Percentiles rank a stretch among this genome's conserved stretches.
Evolutionary conservation across 2,329 filamentous ascomycete genomes (phyloP).

Genomic region (Sporothrix luriei): DNA sequence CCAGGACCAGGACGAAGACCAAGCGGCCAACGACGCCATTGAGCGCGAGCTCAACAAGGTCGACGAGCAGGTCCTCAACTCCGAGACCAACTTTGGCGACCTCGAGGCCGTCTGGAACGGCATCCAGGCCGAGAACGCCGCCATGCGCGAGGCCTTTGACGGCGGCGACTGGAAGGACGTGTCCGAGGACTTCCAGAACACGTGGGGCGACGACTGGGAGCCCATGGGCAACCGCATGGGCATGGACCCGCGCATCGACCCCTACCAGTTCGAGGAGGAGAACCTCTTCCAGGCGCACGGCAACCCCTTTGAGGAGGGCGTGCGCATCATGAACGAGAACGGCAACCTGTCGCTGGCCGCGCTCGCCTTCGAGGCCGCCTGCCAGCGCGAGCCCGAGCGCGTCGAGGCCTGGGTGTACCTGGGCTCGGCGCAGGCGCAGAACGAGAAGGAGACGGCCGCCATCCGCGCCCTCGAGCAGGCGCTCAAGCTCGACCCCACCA

Average conservation of each 20-base stretch:
- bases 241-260: constrained; percentile 75
- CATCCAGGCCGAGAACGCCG: constrained; percentile 74
- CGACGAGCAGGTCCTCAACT: constrained; percentile 66
- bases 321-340: constrained; percentile 89
- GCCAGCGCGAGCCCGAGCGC: constrained; percentile 84
- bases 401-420: constrained; percentile 92
- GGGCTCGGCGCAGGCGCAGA: constrained; percentile 91
- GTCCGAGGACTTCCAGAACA: constrained; percentile 31
- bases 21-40: constrained; percentile 64
- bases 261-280: constrained; percentile 93
- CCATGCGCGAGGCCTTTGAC: constrained; percentile 71
- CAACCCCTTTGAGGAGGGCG: constrained; percentile 89
- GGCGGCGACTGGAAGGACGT: constrained; percentile 59
- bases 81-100: constrained; percentile 76
- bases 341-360: constrained; percentile 93
- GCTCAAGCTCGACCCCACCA: constrained; percentile 81
- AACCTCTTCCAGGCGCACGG: constrained; percentile 81
- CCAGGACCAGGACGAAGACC: constrained; percentile 83
- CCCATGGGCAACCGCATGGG: constrained; percentile 59
- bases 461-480: constrained; percentile 93
- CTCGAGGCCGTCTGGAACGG: constrained; percentile 89
- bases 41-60: constrained; percentile 86
- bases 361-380: constrained; percentile 91
- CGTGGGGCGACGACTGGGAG: constrained; percentile 68
- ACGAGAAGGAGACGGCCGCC: constrained; percentile 95